Percentiles rank a stretch among this genome's conserved stretches.
These are phyloP conservation scores for Candida multigemmis DNA, from an alignment of 805 yeast species.

Conservation along the genomic window DNA sequence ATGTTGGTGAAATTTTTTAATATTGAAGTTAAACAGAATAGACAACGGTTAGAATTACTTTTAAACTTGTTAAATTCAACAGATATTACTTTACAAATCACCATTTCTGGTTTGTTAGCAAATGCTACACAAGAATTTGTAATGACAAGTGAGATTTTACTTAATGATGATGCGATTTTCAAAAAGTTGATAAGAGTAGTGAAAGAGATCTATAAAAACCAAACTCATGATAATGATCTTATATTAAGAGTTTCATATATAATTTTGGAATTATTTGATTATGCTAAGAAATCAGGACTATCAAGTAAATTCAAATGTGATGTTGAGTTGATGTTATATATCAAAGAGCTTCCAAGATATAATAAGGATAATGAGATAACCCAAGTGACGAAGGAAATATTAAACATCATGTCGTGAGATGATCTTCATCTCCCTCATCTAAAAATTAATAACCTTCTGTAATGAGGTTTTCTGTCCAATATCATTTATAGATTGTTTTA, in stretches of 20 bases:
- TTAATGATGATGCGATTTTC: slow-evolving; percentile 7
- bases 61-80: slow-evolving; percentile 24
- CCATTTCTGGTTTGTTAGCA: slow-evolving; percentile 27
- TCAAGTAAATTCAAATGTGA: slow-evolving; percentile 1
- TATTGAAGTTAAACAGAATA: slow-evolving; percentile 23
- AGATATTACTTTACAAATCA: slow-evolving; percentile 18
- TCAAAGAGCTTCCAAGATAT: slow-evolving; percentile 1
- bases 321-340: slow-evolving; percentile 1
- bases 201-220: slow-evolving; percentile 12
- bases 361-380: slow-evolving; percentile 4
- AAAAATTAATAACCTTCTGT: slow-evolving; percentile 30
- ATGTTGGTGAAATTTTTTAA: slow-evolving; percentile 53
- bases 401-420: slow-evolving; percentile 4
- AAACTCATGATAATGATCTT: slow-evolving; percentile 15
- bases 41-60: slow-evolving; percentile 17
- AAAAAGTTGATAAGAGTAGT: slow-evolving; percentile 11
- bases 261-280: slow-evolving; percentile 11
- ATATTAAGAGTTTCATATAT: slow-evolving; percentile 17
- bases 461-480: slow-evolving; percentile 27
- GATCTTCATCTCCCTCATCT: too few relatives aligned
- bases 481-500: slow-evolving; percentile 16
- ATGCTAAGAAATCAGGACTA: slow-evolving; percentile 3
- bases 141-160: slow-evolving; percentile 19
- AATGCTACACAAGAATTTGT: slow-evolving; percentile 31
- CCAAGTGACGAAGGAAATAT: slow-evolving; percentile 6